A percentile compares a stretch with the other conserved stretches of the same genome.
These are phyloP conservation scores for Verticillium zaregamsianum DNA, from an alignment of 2,329 filamentous ascomycete genomes.

Conservation along the genomic window DNA sequence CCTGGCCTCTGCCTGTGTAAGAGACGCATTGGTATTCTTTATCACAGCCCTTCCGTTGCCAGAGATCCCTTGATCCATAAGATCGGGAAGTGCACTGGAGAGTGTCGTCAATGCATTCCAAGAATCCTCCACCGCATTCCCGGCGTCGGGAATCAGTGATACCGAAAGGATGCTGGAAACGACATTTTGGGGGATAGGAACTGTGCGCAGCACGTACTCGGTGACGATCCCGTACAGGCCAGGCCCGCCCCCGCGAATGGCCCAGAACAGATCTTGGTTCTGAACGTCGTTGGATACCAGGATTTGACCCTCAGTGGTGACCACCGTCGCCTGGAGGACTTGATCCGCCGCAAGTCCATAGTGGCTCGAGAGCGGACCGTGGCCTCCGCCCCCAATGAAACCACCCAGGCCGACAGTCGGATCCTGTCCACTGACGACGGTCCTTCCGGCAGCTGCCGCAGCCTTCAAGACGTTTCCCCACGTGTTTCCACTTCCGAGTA, in stretches of 20 bases:
- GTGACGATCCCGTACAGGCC: slow-evolving; percentile 12
- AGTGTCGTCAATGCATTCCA: too few species aligned
- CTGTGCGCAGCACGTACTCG: slow-evolving; percentile 10
- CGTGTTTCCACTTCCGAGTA: too few species aligned
- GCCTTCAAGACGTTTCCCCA: too few species aligned
- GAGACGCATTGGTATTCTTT: too few species aligned
- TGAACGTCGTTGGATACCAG: slow-evolving; percentile 47
- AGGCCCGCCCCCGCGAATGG: slow-evolving; percentile 21
- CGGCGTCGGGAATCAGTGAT: background rate
- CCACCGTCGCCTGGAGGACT: slow-evolving; percentile 53
- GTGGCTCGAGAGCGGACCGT: slow-evolving; percentile 46
- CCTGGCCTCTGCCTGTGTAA: too few species aligned
- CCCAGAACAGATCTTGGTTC: slow-evolving; percentile 60
- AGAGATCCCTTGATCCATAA: too few species aligned
- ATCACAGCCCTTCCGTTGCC: too few species aligned
- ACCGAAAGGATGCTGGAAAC: background rate
- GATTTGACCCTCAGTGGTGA: slow-evolving; percentile 47
- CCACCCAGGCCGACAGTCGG: too few species aligned
- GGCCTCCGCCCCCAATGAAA: slow-evolving; percentile 55
- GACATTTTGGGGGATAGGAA: slow-evolving; percentile 8
- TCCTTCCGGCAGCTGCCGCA: too few species aligned
- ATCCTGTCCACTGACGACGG: too few species aligned
- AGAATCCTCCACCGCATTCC: too few species aligned
- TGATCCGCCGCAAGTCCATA: slow-evolving; percentile 60
- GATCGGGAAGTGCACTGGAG: too few species aligned